These are phyloP conservation scores for Alternaria consortialis DNA, from an alignment of 2,329 filamentous ascomycete species.

Conservation along the genomic window DNA sequence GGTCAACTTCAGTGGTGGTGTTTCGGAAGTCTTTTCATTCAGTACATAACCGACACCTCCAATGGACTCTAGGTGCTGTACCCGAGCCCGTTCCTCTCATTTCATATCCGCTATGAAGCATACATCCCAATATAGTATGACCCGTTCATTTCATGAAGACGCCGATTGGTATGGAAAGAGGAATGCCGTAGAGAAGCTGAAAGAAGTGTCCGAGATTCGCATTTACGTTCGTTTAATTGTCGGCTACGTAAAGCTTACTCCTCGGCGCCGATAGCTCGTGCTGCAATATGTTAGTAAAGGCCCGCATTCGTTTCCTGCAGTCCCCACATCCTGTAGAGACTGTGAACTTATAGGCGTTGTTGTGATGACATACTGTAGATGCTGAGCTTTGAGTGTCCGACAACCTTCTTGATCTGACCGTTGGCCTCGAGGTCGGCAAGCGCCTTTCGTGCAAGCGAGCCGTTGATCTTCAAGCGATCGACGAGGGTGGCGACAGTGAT, in stretches of 20 bases:
- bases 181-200: slow-evolving; percentile 46
- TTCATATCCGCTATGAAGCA: slow-evolving; percentile 46
- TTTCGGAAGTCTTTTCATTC: slow-evolving; percentile 48
- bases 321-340: not conserved
- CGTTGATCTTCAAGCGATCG: slow-evolving; percentile 99
- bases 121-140: slow-evolving; percentile 40
- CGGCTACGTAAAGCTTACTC: slow-evolving; percentile 44
- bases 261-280: slow-evolving; percentile 49
- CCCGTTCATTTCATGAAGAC: slow-evolving; percentile 46
- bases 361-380: slow-evolving; percentile 82
- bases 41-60: slow-evolving; percentile 47
- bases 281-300: slow-evolving; percentile 35
- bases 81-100: slow-evolving; percentile 39
- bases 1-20: slow-evolving; percentile 8
- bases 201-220: slow-evolving; percentile 38
- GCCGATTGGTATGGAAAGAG: slow-evolving; percentile 48
- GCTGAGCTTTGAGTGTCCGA: slow-evolving; percentile 95
- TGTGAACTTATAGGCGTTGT: not conserved
- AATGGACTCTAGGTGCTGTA: slow-evolving; percentile 34
- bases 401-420: slow-evolving; percentile 97
- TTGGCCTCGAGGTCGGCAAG: slow-evolving; percentile 95
- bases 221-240: slow-evolving; percentile 34
- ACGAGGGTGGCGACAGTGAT: slow-evolving; percentile 98
- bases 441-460: slow-evolving; percentile 90
- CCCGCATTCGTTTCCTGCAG: not conserved